Evolutionary conservation across 345 rosid species (phyloP), one percentile per base, ranked within the genome.

Genomic region (Hibiscus syriacus): DNA sequence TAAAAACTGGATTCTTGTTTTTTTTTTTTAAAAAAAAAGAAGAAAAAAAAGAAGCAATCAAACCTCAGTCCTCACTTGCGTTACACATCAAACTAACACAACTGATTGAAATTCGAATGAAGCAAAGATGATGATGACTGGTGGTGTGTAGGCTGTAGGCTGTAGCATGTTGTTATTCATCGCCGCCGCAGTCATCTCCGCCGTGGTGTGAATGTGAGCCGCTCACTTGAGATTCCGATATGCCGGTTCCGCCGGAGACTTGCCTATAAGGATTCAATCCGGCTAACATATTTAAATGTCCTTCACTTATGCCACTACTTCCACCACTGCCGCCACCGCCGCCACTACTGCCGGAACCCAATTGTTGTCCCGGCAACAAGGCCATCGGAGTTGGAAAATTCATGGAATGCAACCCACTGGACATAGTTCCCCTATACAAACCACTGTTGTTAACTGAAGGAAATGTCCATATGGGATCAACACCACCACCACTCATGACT

Each of bases 1-100:
- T 56, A 74, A 79, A 80, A 86, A 73, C 86, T 84, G 87, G 81
- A 80, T 72, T 79, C 61, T 74, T 62, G 14, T 62, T 62, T 20
- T 22, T 62, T 25, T 34, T 36, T 41, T 41, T 38, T 2, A 30
- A 30, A 2, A 30, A 30, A 30, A 30, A 30, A n/a, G n/a, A n/a
- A n/a, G n/a, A n/a, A n/a, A n/a, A n/a, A n/a, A n/a, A n/a, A n/a
- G n/a, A 5, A 76, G 54, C 82, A 66, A 82, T 76, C 80, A 81
- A 83, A 81, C n/a, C n/a, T n/a, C n/a, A n/a, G n/a, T n/a, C 83
- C 87, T 85, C 90, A 81, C 88, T 87, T 86, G 84, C 79, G 85
- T 76, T 78, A 83, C 85, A 84, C 84, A 84, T 80, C 83, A 79
- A 81, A 79, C 83, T 77, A 72, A n/a, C 80, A 78, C 80, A 76